phyloP scores from a whole-genome alignment of 2,329 filamentous ascomycete genomes.

The Fusarium staphyleae region DNA sequence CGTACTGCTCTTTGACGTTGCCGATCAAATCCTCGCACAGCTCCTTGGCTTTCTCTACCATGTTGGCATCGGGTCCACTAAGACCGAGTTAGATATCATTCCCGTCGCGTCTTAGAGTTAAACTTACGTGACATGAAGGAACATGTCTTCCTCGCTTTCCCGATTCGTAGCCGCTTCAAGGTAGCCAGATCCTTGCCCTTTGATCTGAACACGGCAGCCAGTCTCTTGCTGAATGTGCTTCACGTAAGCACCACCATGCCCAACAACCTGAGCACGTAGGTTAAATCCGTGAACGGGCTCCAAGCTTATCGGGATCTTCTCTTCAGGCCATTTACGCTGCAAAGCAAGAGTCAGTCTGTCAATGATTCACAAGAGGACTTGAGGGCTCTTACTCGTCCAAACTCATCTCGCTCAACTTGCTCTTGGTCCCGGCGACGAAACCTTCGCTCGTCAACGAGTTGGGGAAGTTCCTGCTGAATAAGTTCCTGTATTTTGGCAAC shows the following conservation, averaged over 20 bases:
- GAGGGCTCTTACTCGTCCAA: constrained; percentile 75
- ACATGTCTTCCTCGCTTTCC: constrained; percentile 97
- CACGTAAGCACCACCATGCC: constrained; percentile 91
- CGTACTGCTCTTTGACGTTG: constrained; percentile 89
- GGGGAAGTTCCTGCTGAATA: constrained; percentile 94
- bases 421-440: constrained; percentile 83
- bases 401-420: constrained; percentile 89
- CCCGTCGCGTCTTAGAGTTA: neutral
- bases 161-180: constrained; percentile 86
- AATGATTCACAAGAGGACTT: neutral
- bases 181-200: constrained; percentile 93
- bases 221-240: constrained; percentile 98
- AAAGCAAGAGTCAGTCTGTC: constrained; percentile 20
- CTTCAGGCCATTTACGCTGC: constrained; percentile 98
- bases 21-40: constrained; percentile 87
- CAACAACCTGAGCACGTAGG: constrained; percentile 92
- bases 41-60: constrained; percentile 86
- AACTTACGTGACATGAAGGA: constrained; percentile 89
- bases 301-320: constrained; percentile 88
- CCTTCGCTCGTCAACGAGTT: constrained; percentile 91
- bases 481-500: constrained; percentile 90
- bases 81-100: constrained; percentile 42
- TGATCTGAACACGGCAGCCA: constrained; percentile 95
- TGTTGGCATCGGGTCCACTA: constrained; percentile 84
- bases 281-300: constrained; percentile 96